Percentiles rank a stretch among this genome's conserved stretches.
Evolutionary conservation across 768 basidiomycete genomes (phyloP).

Genomic region (Rhizopogon rudus): DNA sequence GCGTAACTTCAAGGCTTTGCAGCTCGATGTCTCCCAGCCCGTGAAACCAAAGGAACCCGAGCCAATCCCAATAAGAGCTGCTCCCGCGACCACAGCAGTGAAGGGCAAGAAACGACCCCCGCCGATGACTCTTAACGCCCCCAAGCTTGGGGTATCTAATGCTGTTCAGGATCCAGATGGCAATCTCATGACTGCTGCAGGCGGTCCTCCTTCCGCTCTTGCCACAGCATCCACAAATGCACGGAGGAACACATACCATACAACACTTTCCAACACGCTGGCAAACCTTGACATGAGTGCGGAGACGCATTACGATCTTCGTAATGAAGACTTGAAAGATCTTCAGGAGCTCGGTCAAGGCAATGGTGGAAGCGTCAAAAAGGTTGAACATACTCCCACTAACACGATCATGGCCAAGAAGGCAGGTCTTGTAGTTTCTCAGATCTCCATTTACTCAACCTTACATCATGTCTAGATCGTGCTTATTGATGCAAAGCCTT

Average conservation of each 20-base stretch:
- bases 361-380: conserved; percentile 96
- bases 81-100: conserved; percentile 33
- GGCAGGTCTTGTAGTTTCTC: conserved; percentile 41
- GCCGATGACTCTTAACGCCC: conserved; percentile 76
- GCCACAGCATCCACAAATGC: conserved; percentile 46
- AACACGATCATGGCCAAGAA: conserved; percentile 98
- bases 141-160: conserved; percentile 47
- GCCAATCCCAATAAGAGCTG: conserved; percentile 43
- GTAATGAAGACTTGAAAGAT: conserved; percentile 87
- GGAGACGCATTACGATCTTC: conserved; percentile 79
- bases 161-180: conserved; percentile 29
- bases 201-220: conserved; percentile 47
- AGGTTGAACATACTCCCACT: conserved; percentile 89
- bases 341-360: conserved; percentile 90
- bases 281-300: conserved; percentile 84
- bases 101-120: conserved; percentile 71
- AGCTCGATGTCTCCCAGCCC: conserved; percentile 56
- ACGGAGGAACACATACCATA: conserved; percentile 70
- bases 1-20: conserved; percentile 85
- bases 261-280: conserved; percentile 75
- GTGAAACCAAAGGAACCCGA: conserved; percentile 34
- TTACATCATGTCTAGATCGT: conserved; percentile 58
- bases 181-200: conserved; percentile 44
- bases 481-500: conserved; percentile 93
- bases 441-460: background rate